Conservation (phyloP, 2,329 filamentous ascomycete species). For the Metarhizium rileyi region DNA sequence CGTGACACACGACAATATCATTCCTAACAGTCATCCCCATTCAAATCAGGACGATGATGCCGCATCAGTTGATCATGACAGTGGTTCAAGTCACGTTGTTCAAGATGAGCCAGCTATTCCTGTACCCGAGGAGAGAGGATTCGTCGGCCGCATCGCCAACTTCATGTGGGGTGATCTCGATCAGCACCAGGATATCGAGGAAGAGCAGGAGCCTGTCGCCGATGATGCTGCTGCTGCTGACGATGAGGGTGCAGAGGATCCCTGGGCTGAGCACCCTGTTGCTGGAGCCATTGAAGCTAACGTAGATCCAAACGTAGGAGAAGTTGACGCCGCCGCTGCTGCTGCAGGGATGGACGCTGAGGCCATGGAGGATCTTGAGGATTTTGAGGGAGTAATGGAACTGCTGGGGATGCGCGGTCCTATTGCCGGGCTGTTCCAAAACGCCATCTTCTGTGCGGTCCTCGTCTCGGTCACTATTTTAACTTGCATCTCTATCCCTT, state of each 20-base stretch:
- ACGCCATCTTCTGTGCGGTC: conserved; percentile 87
- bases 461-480: conserved; percentile 82
- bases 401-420: conserved; percentile 94
- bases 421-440: conserved; percentile 81
- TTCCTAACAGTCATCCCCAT: neutral
- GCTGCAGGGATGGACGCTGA: conserved; percentile 63
- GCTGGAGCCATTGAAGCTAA: conserved; percentile 24
- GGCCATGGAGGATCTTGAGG: conserved; percentile 77
- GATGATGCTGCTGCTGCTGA: conserved; percentile 35
- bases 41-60: conserved; percentile 4
- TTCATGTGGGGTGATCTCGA: conserved; percentile 55
- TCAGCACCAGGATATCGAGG: conserved; percentile 19
- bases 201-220: conserved; percentile 11
- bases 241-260: conserved; percentile 42
- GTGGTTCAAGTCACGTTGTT: conserved; percentile 7
- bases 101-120: conserved; percentile 6
- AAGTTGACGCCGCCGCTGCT: conserved; percentile 31
- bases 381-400: conserved; percentile 92
- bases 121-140: conserved; percentile 12
- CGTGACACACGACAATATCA: neutral
- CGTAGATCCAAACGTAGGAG: conserved; percentile 33
- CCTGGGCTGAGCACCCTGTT: conserved; percentile 14
- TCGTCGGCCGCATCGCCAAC: conserved; percentile 34
- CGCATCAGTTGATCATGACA: neutral
- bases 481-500: conserved; percentile 80